These are phyloP conservation scores for Chalciporus sp. DNA, from an alignment of 1,284 basidiomycete genomes.

Conservation along the genomic window DNA sequence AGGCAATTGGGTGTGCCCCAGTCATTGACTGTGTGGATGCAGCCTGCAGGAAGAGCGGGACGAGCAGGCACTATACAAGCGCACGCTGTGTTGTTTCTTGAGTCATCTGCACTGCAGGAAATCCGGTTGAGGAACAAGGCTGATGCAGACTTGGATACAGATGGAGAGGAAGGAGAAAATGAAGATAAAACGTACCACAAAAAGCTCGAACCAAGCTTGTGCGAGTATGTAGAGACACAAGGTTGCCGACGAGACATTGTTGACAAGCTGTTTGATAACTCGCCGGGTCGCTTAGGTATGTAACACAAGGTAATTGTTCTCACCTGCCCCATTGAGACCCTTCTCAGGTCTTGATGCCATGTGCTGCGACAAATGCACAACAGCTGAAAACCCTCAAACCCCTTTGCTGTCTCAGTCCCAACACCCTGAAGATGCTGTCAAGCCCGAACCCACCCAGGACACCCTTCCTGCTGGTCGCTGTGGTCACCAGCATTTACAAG, in stretches of 20 bases:
- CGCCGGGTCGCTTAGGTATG: neutral
- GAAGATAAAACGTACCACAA: conserved; percentile 5
- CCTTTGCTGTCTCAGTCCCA: no score
- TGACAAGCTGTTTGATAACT: conserved; percentile 16
- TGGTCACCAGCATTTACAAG: conserved; percentile 2
- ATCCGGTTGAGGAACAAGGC: no score
- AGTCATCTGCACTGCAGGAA: conserved; percentile 7
- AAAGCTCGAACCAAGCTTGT: conserved; percentile 11
- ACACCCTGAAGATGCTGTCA: no score
- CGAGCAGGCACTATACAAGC: conserved; percentile 3
- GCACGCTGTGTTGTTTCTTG: conserved; percentile 13
- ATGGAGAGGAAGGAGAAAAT: neutral
- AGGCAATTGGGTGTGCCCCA: conserved; percentile 18
- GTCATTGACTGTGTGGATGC: conserved; percentile 20
- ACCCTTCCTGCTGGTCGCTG: neutral
- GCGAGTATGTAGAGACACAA: conserved; percentile 11
- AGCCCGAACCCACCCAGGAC: no score
- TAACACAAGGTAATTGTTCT: neutral
- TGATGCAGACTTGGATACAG: neutral
- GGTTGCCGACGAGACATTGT: conserved; percentile 15
- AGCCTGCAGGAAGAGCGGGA: conserved; percentile 19
- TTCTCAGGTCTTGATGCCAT: neutral
- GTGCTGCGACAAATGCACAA: neutral
- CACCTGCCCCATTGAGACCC: neutral
- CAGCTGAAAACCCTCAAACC: neutral